Evolutionary conservation across 345 rosid species (phyloP).

Genomic region (Microthlaspi erraticum): DNA sequence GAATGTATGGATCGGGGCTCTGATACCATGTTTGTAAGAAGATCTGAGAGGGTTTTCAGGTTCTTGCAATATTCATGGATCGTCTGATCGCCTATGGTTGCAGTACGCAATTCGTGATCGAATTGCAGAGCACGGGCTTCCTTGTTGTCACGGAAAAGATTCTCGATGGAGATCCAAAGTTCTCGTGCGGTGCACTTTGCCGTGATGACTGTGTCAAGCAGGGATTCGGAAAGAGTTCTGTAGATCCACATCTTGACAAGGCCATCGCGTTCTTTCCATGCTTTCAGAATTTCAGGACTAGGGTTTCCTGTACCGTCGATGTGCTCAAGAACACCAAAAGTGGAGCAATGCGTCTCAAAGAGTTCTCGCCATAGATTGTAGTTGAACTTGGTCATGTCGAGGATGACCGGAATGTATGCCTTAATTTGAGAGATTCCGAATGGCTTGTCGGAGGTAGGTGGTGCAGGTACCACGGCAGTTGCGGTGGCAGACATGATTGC

Average conservation of each 20-base stretch:
- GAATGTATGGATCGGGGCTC: too few relatives aligned
- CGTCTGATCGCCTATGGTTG: background rate
- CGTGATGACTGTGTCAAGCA: background rate
- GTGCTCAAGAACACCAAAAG: background rate
- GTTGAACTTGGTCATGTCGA: background rate
- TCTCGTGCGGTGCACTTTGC: background rate
- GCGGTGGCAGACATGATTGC: too few relatives aligned
- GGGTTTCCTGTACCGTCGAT: background rate
- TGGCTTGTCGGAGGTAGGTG: too few relatives aligned
- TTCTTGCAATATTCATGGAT: constrained; percentile 1
- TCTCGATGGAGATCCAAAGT: background rate
- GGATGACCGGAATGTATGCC: too few relatives aligned
- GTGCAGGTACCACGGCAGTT: too few relatives aligned
- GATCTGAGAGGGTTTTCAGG: background rate
- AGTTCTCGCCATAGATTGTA: background rate
- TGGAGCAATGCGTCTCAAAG: background rate
- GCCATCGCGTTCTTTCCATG: background rate
- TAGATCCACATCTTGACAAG: background rate
- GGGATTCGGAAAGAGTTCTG: background rate
- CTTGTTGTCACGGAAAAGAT: background rate
- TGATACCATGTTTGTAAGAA: background rate
- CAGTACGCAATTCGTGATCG: background rate
- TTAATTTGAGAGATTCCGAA: too few relatives aligned
- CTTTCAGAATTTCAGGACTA: fast-evolving
- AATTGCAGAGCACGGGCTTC: background rate